Base-by-base conservation (phyloP, 176 grass and related monocot species). In the Hordeum marinum region DNA sequence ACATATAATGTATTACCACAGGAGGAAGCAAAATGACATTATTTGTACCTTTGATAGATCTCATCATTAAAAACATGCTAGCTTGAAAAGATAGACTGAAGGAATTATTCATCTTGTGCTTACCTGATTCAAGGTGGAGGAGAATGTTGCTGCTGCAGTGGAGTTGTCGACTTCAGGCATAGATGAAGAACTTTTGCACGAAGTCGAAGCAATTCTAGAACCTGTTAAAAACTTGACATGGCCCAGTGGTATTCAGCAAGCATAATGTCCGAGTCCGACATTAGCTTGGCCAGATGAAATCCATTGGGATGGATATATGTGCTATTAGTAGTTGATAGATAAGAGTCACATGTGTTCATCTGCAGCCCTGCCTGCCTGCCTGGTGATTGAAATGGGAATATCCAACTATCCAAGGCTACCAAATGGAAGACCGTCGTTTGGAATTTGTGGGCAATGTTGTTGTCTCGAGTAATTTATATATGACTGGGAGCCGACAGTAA, bases 201-300 rank as follows among this genome's bases (percentile, higher is more conserved):
- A 98, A 75, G 84, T 98, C 11, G 88, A 94, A 90, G 88, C 75
- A 77, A 90, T 95, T 68, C 52, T 95, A n/a, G 55, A 87, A 70
- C 91, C 91, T 36, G 93, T 95, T 45, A 98, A 98, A 80, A 95
- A 94, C 70, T 68, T 94, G 74, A 98, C 91, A 0, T 98, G 96
- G 96, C 70, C 89, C 12, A 98, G 93, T 76, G 96, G 96, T 31
- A 89, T 98, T 75, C 23, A 90, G 83, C 84, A 92, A 73, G 84
- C 63, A 1, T 91, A 80, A 94, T 71, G 32, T 73, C 37, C 24
- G n/a, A 42, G 37, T 67, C 24, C 39, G 10, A 21, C 46, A 72
- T 20, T 24, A 55, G 50, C 27, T 43, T 71, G 8, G 1, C 11
- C 34, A 0, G 12, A 23, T 66, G 3, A 58, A 59, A 32, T 50